Conservation (phyloP, 208 protist genomes). For the Leishmania aethiopica region DNA sequence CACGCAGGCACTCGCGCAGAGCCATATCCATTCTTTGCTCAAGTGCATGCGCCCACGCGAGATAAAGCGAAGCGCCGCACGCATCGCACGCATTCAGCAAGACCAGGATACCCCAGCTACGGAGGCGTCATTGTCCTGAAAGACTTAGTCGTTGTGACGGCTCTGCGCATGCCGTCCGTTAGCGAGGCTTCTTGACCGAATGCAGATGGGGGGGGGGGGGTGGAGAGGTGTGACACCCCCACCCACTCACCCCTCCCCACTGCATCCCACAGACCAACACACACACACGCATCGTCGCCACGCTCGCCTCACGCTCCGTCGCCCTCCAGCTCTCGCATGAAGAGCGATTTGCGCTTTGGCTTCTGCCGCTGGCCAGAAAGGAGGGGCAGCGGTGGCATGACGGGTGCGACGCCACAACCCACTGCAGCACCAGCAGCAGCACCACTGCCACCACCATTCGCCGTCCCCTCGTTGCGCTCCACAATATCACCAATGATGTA, state of each 20-base stretch:
- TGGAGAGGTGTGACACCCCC: background rate
- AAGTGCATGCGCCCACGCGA: background rate
- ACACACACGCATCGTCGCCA: background rate
- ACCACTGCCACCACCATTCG: background rate
- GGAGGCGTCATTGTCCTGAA: background rate
- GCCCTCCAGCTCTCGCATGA: conserved; percentile 39
- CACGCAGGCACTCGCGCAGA: background rate
- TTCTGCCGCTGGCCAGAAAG: conserved; percentile 17
- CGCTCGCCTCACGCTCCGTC: conserved; percentile 7
- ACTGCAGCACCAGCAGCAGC: background rate
- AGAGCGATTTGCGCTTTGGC: conserved; percentile 62
- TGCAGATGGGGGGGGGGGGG: background rate
- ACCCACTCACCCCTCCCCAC: background rate
- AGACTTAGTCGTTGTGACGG: background rate
- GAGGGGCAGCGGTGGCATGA: conserved; percentile 5
- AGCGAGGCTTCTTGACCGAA: background rate
- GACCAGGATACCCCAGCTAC: background rate
- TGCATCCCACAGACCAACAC: background rate
- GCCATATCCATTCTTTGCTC: background rate
- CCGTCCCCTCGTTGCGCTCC: conserved; percentile 30
- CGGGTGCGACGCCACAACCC: background rate
- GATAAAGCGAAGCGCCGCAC: background rate
- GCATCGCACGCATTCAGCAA: background rate
- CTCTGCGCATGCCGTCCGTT: background rate
- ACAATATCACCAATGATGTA: conserved; percentile 58